phyloP scores from a whole-genome alignment of 1,139 yeast species.

The Scheffersomyces segobiensis region DNA sequence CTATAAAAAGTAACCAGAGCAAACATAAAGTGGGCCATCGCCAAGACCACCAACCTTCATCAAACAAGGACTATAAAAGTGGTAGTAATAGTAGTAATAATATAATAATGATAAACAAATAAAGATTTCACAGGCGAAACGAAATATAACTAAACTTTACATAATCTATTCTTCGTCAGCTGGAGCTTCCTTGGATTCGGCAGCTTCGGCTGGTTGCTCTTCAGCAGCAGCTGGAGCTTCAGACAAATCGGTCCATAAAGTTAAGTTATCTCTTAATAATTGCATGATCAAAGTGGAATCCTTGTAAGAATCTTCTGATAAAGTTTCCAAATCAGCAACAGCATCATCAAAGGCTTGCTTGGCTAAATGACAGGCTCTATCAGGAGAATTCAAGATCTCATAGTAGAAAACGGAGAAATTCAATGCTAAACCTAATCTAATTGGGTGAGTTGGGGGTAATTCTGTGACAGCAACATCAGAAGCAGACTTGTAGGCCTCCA shows the following conservation, averaged over 20 bases:
- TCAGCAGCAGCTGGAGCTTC: conserved; percentile 74
- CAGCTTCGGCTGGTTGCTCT: conserved; percentile 24
- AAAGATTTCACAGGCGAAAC: conserved; percentile 1
- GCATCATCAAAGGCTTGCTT: conserved; percentile 99
- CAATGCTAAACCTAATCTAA: conserved; percentile 95
- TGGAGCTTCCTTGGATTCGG: conserved; percentile 10
- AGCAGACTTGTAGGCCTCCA: conserved; percentile 93
- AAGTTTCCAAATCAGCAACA: conserved; percentile 95
- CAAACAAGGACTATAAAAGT: background rate
- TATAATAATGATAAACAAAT: background rate
- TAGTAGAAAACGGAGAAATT: conserved; percentile 98
- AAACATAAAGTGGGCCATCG: background rate
- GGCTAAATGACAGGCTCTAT: conserved; percentile 97
- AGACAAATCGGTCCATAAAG: conserved; percentile 98
- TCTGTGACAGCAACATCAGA: conserved; percentile 96
- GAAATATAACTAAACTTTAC: conserved; percentile 12
- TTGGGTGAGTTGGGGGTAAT: conserved; percentile 98
- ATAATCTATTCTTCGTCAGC: conserved; percentile 32
- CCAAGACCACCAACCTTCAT: background rate
- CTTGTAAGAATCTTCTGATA: conserved; percentile 96
- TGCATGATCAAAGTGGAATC: conserved; percentile 99
- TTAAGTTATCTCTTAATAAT: conserved; percentile 95
- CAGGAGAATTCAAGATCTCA: conserved; percentile 97
- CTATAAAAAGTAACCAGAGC: background rate
- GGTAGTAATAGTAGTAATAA: background rate